phyloP scores from a whole-genome alignment of 495 filamentous ascomycete species.

The Peziza echinospora region DNA sequence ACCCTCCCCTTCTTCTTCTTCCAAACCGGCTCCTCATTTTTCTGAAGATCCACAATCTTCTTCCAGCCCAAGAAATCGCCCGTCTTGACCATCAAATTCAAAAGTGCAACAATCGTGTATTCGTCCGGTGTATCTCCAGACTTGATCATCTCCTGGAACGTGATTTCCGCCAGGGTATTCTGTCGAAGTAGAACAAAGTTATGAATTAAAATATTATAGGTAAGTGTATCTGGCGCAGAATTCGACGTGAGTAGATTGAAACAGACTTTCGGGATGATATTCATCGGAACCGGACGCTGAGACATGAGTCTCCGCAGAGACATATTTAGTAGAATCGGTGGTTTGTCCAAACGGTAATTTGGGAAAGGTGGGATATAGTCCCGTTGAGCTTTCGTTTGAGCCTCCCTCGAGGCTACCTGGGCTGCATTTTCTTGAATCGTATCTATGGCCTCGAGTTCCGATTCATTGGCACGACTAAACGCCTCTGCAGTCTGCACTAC shows the following conservation, averaged over 20 bases:
- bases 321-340: conserved; percentile 7
- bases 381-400: background rate
- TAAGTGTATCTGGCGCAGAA: conserved; percentile 36
- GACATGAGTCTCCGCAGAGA: conserved; percentile 10
- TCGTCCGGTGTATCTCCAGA: conserved; percentile 9
- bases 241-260: conserved; percentile 39
- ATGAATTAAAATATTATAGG: conserved; percentile 43
- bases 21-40: background rate
- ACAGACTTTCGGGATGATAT: conserved; percentile 31
- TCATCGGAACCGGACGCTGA: conserved; percentile 7
- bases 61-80: conserved; percentile 5
- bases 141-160: conserved; percentile 20
- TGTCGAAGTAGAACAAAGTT: conserved; percentile 32
- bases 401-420: too few relatives aligned
- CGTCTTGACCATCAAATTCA: conserved; percentile 17
- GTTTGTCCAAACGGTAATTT: conserved; percentile 1
- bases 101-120: conserved; percentile 9
- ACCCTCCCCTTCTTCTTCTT: background rate
- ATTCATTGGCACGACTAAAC: too few relatives aligned
- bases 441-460: background rate
- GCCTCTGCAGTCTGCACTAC: background rate
- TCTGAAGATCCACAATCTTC: background rate
- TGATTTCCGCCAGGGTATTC: conserved; percentile 28
- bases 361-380: conserved; percentile 10
- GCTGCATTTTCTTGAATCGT: too few relatives aligned